Evolutionary conservation across 768 basidiomycete species (phyloP).

Genomic region (Rhizopogon sp.): DNA sequence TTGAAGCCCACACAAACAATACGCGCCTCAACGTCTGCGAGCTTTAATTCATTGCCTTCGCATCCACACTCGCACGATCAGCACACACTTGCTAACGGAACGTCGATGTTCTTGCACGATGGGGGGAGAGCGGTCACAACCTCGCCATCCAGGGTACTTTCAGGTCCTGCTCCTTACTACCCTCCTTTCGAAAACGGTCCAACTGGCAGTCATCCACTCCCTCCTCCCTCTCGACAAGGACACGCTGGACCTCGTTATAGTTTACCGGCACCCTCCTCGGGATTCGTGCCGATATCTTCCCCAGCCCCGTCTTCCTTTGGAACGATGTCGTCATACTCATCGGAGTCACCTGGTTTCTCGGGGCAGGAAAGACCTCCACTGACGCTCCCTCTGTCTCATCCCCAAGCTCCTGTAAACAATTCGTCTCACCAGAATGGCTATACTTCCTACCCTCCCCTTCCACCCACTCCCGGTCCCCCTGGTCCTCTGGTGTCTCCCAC

Average conservation of each 20-base stretch:
- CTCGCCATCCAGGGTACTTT: constrained; percentile 27
- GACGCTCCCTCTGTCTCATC: constrained; percentile 18
- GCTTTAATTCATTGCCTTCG: constrained; percentile 28
- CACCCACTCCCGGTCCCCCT: constrained; percentile 9
- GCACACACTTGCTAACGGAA: constrained; percentile 1
- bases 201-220: constrained; percentile 23
- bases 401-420: constrained; percentile 13
- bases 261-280: constrained; percentile 60
- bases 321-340: constrained; percentile 29
- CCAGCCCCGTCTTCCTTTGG: constrained; percentile 33
- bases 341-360: constrained; percentile 24
- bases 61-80: constrained; percentile 33
- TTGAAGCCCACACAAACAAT: constrained; percentile 31
- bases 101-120: background rate
- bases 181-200: constrained; percentile 39
- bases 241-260: constrained; percentile 60
- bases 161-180: constrained; percentile 37
- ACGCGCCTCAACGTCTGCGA: constrained; percentile 31
- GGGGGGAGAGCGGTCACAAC: constrained; percentile 27
- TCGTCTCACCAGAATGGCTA: constrained; percentile 14
- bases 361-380: constrained; percentile 39
- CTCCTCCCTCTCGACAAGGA: constrained; percentile 15
- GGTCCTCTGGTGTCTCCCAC: constrained; percentile 10
- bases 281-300: constrained; percentile 55
- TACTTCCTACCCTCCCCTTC: constrained; percentile 7